These are phyloP conservation scores for Schwanniomyces polymorphus DNA, from an alignment of 805 yeast species.

Conservation along the genomic window DNA sequence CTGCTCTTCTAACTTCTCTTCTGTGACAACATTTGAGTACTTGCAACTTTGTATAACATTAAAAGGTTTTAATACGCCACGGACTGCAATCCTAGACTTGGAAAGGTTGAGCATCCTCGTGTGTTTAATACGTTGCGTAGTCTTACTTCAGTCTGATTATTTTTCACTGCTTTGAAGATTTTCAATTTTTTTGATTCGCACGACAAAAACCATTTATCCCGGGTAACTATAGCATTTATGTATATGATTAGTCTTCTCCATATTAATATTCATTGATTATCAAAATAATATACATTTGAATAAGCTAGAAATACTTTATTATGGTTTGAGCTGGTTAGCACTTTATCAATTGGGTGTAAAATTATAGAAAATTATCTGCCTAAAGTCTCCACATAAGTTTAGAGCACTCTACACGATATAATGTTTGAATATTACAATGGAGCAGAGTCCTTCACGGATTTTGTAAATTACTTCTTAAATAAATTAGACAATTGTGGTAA, in stretches of 20 bases:
- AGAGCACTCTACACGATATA: not conserved
- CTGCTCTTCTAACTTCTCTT: conserved; percentile 6
- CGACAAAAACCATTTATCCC: not conserved
- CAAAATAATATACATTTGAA: too few species aligned
- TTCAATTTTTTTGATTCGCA: not conserved
- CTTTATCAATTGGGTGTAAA: not conserved
- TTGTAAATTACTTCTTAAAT: not conserved
- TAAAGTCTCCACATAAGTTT: not conserved
- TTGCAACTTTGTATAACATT: not conserved
- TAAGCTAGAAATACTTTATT: too few species aligned
- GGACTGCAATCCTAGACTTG: conserved; percentile 1
- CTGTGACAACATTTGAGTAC: conserved; percentile 3
- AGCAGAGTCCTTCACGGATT: conserved; percentile 7
- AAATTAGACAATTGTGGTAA: not conserved
- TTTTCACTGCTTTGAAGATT: conserved; percentile 1
- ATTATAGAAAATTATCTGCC: not conserved
- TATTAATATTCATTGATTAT: too few species aligned
- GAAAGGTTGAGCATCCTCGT: conserved; percentile 1
- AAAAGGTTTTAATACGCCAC: not conserved
- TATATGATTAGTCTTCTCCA: too few species aligned
- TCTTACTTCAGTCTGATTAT: not conserved
- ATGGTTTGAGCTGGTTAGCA: too few species aligned
- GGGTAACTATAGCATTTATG: not conserved
- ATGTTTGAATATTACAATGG: conserved; percentile 10
- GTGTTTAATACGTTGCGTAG: not conserved